These are phyloP conservation scores for Phytophthora crassamura DNA, from an alignment of 352 stramenopile genomes.

Conservation along the genomic window DNA sequence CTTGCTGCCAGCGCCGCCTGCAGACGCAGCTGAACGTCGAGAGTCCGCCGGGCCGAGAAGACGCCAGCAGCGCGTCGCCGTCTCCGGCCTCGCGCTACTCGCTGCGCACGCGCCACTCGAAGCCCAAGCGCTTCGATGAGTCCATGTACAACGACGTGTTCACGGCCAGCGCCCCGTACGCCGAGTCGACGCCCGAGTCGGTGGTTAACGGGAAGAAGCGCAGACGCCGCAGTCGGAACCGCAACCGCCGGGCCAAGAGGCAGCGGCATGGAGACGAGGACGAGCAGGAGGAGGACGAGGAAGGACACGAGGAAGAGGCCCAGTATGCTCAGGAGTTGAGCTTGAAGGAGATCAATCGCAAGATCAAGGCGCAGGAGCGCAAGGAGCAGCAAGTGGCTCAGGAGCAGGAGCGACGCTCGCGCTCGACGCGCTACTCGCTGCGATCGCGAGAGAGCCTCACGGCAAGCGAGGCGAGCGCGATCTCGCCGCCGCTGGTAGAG, in stretches of 20 bases:
- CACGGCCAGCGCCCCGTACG: constrained; percentile 34
- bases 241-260: constrained; percentile 24
- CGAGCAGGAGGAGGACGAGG: constrained; percentile 36
- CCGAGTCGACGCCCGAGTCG: constrained; percentile 21
- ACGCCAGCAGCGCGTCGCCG: constrained; percentile 24
- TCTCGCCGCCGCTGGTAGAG: constrained; percentile 17
- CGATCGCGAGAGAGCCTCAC: constrained; percentile 56
- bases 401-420: constrained; percentile 30
- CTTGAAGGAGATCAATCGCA: constrained; percentile 63
- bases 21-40: constrained; percentile 16
- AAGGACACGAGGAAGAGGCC: constrained; percentile 42
- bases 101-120: constrained; percentile 59
- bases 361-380: constrained; percentile 56
- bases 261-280: constrained; percentile 26
- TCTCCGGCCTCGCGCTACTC: constrained; percentile 47
- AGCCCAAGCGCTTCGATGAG: constrained; percentile 68
- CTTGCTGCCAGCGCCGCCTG: constrained; percentile 30
- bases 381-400: constrained; percentile 34
- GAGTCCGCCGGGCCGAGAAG: constrained; percentile 15
- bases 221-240: constrained; percentile 15
- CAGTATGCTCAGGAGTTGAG: constrained; percentile 56
- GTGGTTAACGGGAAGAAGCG: constrained; percentile 39
- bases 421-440: constrained; percentile 64
- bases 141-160: constrained; percentile 81
- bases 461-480: constrained; percentile 23